These are phyloP conservation scores for Epithemia pelagica DNA, from an alignment of 108 stramenopile genomes.

Conservation along the genomic window DNA sequence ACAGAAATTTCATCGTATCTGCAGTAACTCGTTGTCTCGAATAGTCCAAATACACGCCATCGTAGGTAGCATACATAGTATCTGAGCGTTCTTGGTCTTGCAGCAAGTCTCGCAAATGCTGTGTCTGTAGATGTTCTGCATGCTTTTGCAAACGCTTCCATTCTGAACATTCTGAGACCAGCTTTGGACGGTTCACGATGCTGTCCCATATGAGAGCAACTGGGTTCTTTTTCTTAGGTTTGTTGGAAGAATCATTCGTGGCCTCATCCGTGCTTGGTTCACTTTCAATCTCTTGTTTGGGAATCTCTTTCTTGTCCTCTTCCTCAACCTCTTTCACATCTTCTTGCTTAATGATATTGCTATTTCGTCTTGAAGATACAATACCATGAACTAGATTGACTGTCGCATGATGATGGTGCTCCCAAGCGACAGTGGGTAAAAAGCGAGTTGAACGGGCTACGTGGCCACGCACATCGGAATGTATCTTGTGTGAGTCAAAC, in stretches of 20 bases:
- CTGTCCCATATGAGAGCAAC: slow-evolving; percentile 2
- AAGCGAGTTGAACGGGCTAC: slow-evolving; percentile 22
- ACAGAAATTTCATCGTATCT: slow-evolving; percentile 76
- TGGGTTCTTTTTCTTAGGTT: slow-evolving; percentile 3
- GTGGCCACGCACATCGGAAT: neutral
- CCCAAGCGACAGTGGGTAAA: slow-evolving; percentile 24
- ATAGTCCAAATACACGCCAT: slow-evolving; percentile 87
- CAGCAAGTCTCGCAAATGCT: slow-evolving; percentile 73
- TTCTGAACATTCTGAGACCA: slow-evolving; percentile 62
- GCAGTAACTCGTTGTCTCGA: slow-evolving; percentile 70
- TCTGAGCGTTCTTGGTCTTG: slow-evolving; percentile 58
- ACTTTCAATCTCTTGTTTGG: slow-evolving; percentile 3
- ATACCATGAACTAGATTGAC: slow-evolving; percentile 18
- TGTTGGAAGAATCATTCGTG: neutral
- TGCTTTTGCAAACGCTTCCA: slow-evolving; percentile 69
- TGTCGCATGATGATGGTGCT: slow-evolving; percentile 36
- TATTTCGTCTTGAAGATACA: neutral
- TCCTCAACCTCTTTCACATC: slow-evolving; percentile 5
- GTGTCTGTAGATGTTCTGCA: slow-evolving; percentile 39
- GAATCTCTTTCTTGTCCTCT: slow-evolving; percentile 4
- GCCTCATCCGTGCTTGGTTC: neutral
- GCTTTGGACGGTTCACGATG: slow-evolving; percentile 9
- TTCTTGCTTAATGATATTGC: neutral
- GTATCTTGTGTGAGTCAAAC: neutral
- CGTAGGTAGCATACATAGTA: slow-evolving; percentile 71